Evolutionary conservation across 78 protist genomes (phyloP), one percentile per base, ranked within the genome.

Genomic region (Paulinella micropora): DNA sequence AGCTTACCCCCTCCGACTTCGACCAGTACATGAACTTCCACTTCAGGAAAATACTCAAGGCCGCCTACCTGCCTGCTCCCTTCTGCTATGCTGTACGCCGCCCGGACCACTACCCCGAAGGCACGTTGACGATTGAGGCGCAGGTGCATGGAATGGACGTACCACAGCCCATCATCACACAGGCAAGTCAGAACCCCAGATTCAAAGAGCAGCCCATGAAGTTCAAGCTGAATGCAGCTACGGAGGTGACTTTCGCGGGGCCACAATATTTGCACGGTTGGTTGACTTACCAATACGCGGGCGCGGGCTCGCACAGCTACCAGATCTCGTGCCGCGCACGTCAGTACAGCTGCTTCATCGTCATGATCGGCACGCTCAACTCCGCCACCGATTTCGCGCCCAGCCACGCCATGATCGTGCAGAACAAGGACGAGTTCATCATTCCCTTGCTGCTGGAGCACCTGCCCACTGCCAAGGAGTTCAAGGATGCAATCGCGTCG

Each of bases 361-460:
- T 91, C 85, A 83, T 91, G 41, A 15, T 91, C 67, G 92, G 92
- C 39, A n/a, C 35, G 40, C 39, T 91, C 28, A 87, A 37, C 0
- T 73, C 87, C n/a, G 41, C 64, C 34, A 41, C 26, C 73, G 23
- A 34, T n/a, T 87, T 91, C 90, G 67, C 64, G 85, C 90, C 90
- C n/a, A n/a, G 15, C 39, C 85, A 87, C n/a, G 92, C 90, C 35
- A 32, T 87, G 38, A 87, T 91, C 86, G 35, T 91, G 39, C 88
- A 79, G 83, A 91, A 91, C 92, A 91, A 91, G 89, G 92, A 87
- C 90, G 92, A 87, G 31, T 34, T 91, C 73, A 2, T 0, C n/a
- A 87, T 91, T 37, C 92, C 92, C 37, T 82, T 91, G 77, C 0
- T 23, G 73, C 92, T 91, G n/a, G 79, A 40, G 32, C 28, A 37